Percentiles rank a stretch among this genome's conserved stretches.
Evolutionary conservation across 345 rosid species (phyloP).

Genomic region (Eucalyptus globulus): DNA sequence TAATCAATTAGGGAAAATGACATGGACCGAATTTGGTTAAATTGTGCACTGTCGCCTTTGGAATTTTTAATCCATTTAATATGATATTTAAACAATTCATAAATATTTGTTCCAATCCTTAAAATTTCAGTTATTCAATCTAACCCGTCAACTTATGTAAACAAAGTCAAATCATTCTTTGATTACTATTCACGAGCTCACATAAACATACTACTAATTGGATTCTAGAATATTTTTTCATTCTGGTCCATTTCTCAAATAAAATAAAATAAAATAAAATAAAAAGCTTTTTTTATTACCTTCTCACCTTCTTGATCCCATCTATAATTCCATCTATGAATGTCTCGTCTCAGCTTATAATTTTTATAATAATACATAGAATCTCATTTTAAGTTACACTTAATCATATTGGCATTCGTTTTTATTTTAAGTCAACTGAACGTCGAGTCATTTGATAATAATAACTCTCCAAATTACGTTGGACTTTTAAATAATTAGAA

Average conservation of each 20-base stretch:
- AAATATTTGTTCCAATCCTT: rapidly evolving
- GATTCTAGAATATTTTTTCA: background rate
- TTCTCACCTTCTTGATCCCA: background rate
- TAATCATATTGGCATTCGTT: rapidly evolving
- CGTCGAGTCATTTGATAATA: rapidly evolving
- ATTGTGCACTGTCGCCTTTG: background rate
- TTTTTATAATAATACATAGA: rapidly evolving
- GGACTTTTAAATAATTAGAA: background rate
- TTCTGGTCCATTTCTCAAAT: background rate
- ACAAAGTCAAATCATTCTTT: background rate
- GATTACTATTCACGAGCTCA: background rate
- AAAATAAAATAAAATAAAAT: background rate
- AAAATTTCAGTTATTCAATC: background rate
- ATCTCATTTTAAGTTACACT: background rate
- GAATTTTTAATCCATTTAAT: background rate
- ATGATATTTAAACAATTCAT: background rate
- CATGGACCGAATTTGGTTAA: background rate
- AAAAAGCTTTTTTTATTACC: background rate
- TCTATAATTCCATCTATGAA: rapidly evolving
- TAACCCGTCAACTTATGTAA: background rate
- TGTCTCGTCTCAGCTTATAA: rapidly evolving
- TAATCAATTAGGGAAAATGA: background rate
- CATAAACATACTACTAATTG: background rate
- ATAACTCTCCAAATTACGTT: background rate
- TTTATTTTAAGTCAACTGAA: background rate